These are phyloP conservation scores for Cryphonectria japonica DNA, from an alignment of 2,329 filamentous ascomycete genomes.

Conservation along the genomic window DNA sequence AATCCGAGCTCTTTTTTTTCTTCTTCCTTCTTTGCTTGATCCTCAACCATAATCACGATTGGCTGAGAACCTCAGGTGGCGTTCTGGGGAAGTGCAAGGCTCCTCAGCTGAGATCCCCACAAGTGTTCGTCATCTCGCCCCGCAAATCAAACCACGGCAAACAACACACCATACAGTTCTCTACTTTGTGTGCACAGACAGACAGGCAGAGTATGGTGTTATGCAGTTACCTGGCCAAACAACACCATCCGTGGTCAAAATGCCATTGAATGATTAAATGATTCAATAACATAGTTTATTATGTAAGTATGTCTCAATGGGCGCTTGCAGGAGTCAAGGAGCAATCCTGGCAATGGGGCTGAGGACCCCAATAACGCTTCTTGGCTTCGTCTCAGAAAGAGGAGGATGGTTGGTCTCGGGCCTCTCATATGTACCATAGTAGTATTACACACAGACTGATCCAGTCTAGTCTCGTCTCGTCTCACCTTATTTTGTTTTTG, in stretches of 20 bases:
- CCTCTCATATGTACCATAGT: background rate
- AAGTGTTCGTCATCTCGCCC: conserved; percentile 12
- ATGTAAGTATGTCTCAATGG: background rate
- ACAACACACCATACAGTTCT: background rate
- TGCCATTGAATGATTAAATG: too few species aligned
- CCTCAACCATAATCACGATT: background rate
- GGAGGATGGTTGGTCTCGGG: background rate
- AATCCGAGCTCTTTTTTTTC: background rate
- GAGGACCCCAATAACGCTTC: background rate
- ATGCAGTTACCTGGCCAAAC: background rate
- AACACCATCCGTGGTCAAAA: background rate
- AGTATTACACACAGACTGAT: background rate
- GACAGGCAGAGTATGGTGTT: background rate
- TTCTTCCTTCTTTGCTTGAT: too few species aligned
- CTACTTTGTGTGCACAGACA: background rate
- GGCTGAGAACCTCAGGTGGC: background rate
- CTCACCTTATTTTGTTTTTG: background rate
- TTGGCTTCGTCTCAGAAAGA: background rate
- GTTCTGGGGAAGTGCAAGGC: conserved; percentile 9
- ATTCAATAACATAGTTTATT: too few species aligned
- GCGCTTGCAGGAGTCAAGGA: background rate
- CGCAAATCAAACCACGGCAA: background rate
- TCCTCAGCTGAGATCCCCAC: conserved; percentile 12
- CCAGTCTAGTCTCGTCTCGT: background rate
- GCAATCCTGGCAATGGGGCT: background rate